phyloP scores from a whole-genome alignment of 2,329 filamentous ascomycete genomes.

The Talaromyces sp. region DNA sequence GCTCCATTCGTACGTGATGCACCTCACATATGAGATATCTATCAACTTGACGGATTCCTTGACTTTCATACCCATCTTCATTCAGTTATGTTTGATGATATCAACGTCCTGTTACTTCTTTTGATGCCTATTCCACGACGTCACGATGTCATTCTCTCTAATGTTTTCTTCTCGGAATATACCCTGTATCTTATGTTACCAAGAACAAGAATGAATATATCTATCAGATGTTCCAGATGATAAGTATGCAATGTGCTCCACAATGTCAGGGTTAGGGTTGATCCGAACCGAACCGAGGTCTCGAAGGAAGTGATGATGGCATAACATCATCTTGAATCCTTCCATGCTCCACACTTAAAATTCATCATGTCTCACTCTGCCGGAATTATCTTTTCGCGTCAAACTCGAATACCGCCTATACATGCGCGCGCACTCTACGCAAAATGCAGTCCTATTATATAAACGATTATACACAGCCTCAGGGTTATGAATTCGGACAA shows the following conservation, averaged over 20 bases:
- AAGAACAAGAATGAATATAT: too few species aligned
- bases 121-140: neutral
- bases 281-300: too few species aligned
- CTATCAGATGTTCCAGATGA: too few species aligned
- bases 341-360: too few species aligned
- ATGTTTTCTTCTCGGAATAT: too few species aligned
- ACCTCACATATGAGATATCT: neutral
- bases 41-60: neutral
- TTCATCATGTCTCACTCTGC: too few species aligned
- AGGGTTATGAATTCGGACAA: slow-evolving; percentile 19
- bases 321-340: too few species aligned
- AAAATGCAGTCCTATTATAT: slow-evolving; percentile 21
- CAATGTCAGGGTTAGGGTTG: too few species aligned
- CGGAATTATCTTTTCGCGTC: neutral
- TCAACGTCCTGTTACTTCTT: neutral
- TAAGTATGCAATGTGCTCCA: too few species aligned
- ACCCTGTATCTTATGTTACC: too few species aligned
- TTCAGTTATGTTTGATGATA: neutral
- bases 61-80: too few species aligned
- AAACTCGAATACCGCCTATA: neutral
- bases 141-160: neutral
- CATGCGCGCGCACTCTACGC: neutral
- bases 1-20: slow-evolving; percentile 11
- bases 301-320: too few species aligned
- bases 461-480: slow-evolving; percentile 17